Base-by-base conservation (phyloP, 352 stramenopile genomes). In the Phytopythium cucurbitacearum region DNA sequence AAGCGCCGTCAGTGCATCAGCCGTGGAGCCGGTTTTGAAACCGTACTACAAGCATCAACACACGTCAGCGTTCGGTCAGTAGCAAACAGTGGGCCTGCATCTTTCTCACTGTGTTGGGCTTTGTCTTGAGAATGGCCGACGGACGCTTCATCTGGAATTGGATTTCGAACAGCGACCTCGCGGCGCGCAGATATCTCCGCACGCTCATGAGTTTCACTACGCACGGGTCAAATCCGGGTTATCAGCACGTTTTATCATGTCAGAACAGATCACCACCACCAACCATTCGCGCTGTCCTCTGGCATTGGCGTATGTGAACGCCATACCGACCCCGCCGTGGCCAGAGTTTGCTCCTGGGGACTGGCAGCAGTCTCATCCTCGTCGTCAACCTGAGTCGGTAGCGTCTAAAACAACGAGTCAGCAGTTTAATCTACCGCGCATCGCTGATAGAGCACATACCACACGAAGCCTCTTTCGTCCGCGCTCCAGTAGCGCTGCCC, bases 61-160 rank as follows among this genome's bases (percentile, higher is more conserved):
- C 32, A 41, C 35, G 37, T 15, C 40, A 46, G 49, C 1, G 51
- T 50, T 35, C 15, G 15, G 46, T 57, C 32, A 48, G 12, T 43
- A 42, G 1, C 13, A 48, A 32, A 40, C 4, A 53, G 12, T 1
- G 51, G 9, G 4, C 37, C 36, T 21, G 15, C 13, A 16, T 38
- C 7, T 7, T 47, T 28, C 68, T 58, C 37, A 89, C 76, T 43
- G 65, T 60, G 42, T 82, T 91, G 9, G 67, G 47, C 45, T 88
- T 90, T 62, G 85, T 89, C 60, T 86, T 83, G 37, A 91, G 57
- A 38, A 91, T 86, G 10, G 78, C 81, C 13, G 72, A 75, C 1
- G 78, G 81, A 15, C 81, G 64, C 60, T 87, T 91, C 64, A 84
- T 73, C 56, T 88, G 76, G 46, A 73, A 87, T 46, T 91, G 81